Conservation (phyloP, 352 stramenopile species). For the Phytophthora palmivora region DNA sequence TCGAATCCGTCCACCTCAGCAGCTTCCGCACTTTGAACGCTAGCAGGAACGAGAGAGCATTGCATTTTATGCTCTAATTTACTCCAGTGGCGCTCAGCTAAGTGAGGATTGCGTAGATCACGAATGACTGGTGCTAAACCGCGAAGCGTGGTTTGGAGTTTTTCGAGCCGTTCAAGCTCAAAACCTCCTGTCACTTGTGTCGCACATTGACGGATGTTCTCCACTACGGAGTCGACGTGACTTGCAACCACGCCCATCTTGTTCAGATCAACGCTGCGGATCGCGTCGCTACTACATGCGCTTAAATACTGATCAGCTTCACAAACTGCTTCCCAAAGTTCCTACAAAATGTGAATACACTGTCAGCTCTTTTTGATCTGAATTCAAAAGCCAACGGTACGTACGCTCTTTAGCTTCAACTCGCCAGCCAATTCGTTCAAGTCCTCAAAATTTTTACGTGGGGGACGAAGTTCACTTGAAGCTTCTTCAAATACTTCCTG, state of each 20-base stretch:
- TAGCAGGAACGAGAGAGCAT: constrained; percentile 39
- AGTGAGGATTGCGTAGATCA: constrained; percentile 62
- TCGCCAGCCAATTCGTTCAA: constrained; percentile 43
- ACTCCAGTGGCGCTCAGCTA: constrained; percentile 73
- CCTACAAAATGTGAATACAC: constrained; percentile 12
- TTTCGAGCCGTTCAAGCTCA: constrained; percentile 47
- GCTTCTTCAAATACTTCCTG: constrained; percentile 54
- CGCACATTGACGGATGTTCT: constrained; percentile 26
- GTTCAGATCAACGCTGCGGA: constrained; percentile 52
- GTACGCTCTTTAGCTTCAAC: constrained; percentile 60
- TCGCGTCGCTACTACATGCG: constrained; percentile 39
- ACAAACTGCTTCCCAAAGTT: constrained; percentile 67
- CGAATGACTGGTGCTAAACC: constrained; percentile 60
- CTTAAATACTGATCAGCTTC: constrained; percentile 54
- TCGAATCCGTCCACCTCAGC: neutral
- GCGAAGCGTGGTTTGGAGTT: constrained; percentile 51
- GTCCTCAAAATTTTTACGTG: constrained; percentile 45
- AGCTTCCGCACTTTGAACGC: neutral
- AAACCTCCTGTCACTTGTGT: constrained; percentile 15
- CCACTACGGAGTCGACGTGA: constrained; percentile 31
- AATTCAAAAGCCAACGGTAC: neutral
- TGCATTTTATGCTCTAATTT: constrained; percentile 80
- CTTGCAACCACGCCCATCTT: constrained; percentile 39
- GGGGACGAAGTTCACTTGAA: constrained; percentile 33
- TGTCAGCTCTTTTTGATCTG: too few relatives aligned